Evolutionary conservation across 768 basidiomycete genomes (phyloP), one percentile per base, ranked within the genome.

Genomic region (Termitomyces sp.): DNA sequence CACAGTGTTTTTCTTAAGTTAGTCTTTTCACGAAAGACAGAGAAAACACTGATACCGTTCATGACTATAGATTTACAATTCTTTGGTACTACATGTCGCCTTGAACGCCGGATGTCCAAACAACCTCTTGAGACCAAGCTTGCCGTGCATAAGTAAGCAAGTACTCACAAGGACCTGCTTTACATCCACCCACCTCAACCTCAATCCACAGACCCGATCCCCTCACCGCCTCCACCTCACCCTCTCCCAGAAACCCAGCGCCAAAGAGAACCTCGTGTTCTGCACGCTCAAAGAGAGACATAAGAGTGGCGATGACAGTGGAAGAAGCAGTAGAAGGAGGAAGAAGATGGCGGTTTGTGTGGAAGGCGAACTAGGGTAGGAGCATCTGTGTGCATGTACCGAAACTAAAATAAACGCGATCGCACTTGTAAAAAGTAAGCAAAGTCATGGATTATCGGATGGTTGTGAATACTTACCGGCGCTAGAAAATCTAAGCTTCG

Each of bases 261-360:
- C 57, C 65, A 6, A 57, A 66, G 4, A 77, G 48, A 27, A 83
- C 69, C 52, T 84, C 76, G 5, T 61, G 57, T 57, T 84, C 82
- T 0, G 82, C 74, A 20, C 83, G 72, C 60, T 88, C 81, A 36
- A 89, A 75, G 9, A 87, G 73, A 0, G 53, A 61, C 0, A 84
- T 76, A 32, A 90, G 79, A 0, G 65, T 65, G 24, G 80, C 78
- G 12, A 90, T 66, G 1, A n/a, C n/a, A n/a, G n/a, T 90, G 88
- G 29, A 91, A 76, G 63, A 78, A 89, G 29, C 87, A 81, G 64
- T 90, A 90, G 69, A 90, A 91, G 0, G 85, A 77, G 8, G 89
- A 42, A 90, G 67, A 42, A 90, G 67, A 8, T 70, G 66, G 4
- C 88, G 84, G 56, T 79, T 85, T 68, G 87, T 74, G 63, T 86